A percentile compares a stretch with the other conserved stretches of the same genome.
Conservation (phyloP, 805 yeast species). For the Metschnikowia anglica region DNA sequence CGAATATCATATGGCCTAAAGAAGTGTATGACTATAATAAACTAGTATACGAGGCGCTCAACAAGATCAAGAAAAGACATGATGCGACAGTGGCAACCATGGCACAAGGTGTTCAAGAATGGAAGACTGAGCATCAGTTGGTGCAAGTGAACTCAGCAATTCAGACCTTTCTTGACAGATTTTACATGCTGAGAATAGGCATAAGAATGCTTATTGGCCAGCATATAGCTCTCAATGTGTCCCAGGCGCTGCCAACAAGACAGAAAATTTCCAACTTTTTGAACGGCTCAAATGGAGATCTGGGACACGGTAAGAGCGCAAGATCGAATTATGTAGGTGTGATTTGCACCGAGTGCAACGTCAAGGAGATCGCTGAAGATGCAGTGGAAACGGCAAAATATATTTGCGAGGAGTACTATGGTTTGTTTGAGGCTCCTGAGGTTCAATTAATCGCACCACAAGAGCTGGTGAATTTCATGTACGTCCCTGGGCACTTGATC, state of each 20-base stretch:
- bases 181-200: slow-evolving; percentile 88
- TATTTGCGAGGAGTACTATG: slow-evolving; percentile 89
- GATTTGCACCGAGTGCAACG: slow-evolving; percentile 80
- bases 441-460: slow-evolving; percentile 75
- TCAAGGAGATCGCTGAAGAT: slow-evolving; percentile 78
- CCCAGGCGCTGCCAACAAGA: slow-evolving; percentile 49
- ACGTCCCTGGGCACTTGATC: slow-evolving; percentile 88
- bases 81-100: slow-evolving; percentile 92
- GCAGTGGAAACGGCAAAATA: slow-evolving; percentile 89
- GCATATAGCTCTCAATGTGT: slow-evolving; percentile 78
- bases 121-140: slow-evolving; percentile 59
- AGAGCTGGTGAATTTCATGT: slow-evolving; percentile 74
- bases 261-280: slow-evolving; percentile 36
- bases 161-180: slow-evolving; percentile 79
- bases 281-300: slow-evolving; percentile 29
- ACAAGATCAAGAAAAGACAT: slow-evolving; percentile 75
- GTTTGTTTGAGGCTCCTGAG: slow-evolving; percentile 80
- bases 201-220: slow-evolving; percentile 94
- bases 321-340: slow-evolving; percentile 78
- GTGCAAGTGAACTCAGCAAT: slow-evolving; percentile 65
- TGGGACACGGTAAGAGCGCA: slow-evolving; percentile 11
- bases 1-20: slow-evolving; percentile 62
- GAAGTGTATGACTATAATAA: slow-evolving; percentile 73
- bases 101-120: slow-evolving; percentile 89
- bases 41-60: slow-evolving; percentile 61